Base-by-base conservation (phyloP, 1,284 basidiomycete species). In the Coniferiporia sulphurascens region DNA sequence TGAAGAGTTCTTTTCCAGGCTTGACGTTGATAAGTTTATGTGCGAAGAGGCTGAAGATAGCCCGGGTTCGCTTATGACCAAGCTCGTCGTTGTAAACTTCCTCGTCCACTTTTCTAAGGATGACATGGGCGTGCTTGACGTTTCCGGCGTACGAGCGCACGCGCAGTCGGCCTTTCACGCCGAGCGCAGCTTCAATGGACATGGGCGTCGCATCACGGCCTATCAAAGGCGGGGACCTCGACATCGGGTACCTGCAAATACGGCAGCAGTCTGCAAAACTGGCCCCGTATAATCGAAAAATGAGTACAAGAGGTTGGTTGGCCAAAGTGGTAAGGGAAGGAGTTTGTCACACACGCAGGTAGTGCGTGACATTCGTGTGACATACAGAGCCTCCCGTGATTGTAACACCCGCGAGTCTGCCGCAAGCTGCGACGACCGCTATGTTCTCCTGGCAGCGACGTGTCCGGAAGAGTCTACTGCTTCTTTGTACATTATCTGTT, bases 21-120 rank as follows among this genome's bases (percentile, higher is more conserved):
- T 61, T 61, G 19, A 57, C 56, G 46, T 61, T 61, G 19, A 61
- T 61, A 9, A 61, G 44, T 46, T 61, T 61, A 21, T 57, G 51
- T 22, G 60, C 60, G 21, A 61, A 61, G 8, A 61, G 41, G 38
- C 60, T 61, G 56, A 58, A 61, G 10, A 61, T 46, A 3, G 22
- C 60, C 2, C 56, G 55, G 13, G 43, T 58, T n/a, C 56, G 44
- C 32, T 48, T 61, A 6, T n/a, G 36, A 7, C 60, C 60, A 1
- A 43, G 21, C 4, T 17, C 34, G 17, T 61, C 60, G 17, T 51
- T 56, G 22, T 61, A 61, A 13, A 22, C 50, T 17, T 61, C 60
- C 36, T 61, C 60, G 32, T 54, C 60, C 27, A 61, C 60, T 54
- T 61, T 57, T 15, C 51, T 45, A 13, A 61, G 60, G 12, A 58